phyloP scores from a whole-genome alignment of 345 rosid genomes.

The Trapa incisa region DNA sequence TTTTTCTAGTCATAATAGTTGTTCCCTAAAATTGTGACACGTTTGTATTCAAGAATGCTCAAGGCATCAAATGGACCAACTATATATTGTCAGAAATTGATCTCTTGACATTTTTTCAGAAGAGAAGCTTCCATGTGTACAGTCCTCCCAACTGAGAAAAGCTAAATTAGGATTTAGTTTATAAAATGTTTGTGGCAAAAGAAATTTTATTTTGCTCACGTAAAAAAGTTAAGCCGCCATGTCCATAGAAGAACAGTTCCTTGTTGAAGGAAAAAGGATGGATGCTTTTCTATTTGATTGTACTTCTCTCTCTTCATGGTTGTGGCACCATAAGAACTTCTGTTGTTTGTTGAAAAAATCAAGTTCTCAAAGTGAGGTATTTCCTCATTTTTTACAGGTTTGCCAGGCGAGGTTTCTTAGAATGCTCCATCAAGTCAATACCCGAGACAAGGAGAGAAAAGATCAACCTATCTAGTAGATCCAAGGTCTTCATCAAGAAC shows the following conservation, averaged over 20 bases:
- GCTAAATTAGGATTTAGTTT: neutral
- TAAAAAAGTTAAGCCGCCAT: neutral
- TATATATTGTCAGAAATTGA: neutral
- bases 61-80: neutral
- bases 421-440: conserved; percentile 59
- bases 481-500: conserved; percentile 74
- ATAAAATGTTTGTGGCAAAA: neutral
- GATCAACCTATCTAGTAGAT: conserved; percentile 68
- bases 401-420: conserved; percentile 67
- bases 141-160: neutral
- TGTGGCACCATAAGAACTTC: too few species aligned
- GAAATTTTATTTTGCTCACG: neutral
- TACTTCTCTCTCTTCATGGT: neutral
- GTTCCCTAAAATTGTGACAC: neutral
- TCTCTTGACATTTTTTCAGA: neutral
- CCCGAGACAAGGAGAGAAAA: conserved; percentile 57
- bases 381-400: conserved; percentile 34
- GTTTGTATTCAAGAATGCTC: neutral
- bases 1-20: neutral
- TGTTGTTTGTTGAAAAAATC: neutral
- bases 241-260: neutral
- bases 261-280: neutral
- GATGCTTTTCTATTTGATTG: neutral
- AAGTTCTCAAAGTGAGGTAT: neutral
- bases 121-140: neutral